These are phyloP conservation scores for Plasmodium ovale DNA, from an alignment of 169 alveolate genomes.

Conservation along the genomic window DNA sequence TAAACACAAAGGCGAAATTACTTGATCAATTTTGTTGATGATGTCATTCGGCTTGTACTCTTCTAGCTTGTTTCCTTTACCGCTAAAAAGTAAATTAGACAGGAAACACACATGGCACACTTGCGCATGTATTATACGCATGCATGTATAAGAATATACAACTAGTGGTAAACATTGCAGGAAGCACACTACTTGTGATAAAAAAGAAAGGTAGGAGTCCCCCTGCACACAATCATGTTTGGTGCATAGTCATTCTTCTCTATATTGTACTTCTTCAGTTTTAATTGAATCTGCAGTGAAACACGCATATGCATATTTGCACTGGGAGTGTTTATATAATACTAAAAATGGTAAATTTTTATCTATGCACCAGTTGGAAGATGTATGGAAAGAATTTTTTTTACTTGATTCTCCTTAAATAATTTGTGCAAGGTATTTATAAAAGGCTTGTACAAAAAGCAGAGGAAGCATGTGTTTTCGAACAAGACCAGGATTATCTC, in stretches of 20 bases:
- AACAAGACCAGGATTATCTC: constrained; percentile 49
- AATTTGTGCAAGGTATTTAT: constrained; percentile 62
- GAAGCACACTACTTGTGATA: constrained; percentile 45
- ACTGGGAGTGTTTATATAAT: too few species aligned
- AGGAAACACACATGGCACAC: background rate
- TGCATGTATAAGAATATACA: background rate
- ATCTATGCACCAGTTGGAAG: background rate
- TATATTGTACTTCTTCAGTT: constrained; percentile 61
- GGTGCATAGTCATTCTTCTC: constrained; percentile 75
- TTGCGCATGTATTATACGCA: background rate
- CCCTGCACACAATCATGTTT: constrained; percentile 66
- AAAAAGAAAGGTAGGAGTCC: constrained; percentile 65
- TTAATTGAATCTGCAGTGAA: constrained; percentile 58
- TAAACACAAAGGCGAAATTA: too few species aligned
- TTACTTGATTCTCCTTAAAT: constrained; percentile 64
- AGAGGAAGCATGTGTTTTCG: constrained; percentile 66
- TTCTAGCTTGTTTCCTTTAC: constrained; percentile 63
- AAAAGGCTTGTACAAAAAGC: constrained; percentile 71
- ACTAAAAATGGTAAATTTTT: too few species aligned
- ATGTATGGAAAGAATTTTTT: background rate
- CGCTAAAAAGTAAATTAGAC: constrained; percentile 15
- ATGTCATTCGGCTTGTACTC: constrained; percentile 68
- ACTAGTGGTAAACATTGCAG: background rate
- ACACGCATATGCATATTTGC: too few species aligned
- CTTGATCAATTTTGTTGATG: constrained; percentile 66